phyloP scores from a whole-genome alignment of 2,329 filamentous ascomycete genomes.

The Lasiodiplodia citricola region DNA sequence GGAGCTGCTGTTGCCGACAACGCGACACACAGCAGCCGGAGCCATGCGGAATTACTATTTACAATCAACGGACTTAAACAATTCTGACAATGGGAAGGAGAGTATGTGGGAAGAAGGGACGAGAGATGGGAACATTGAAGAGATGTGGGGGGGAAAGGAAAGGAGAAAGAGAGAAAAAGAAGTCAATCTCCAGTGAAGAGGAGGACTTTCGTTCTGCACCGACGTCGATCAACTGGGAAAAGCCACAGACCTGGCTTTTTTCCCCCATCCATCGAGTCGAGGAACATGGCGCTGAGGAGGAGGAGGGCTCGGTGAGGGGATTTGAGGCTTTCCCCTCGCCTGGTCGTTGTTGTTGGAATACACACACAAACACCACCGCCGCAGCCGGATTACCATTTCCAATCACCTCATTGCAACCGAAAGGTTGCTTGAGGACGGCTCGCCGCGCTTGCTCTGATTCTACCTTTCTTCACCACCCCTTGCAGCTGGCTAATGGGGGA shows the following conservation, averaged over 20 bases:
- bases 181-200: background rate
- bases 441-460: background rate
- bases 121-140: background rate
- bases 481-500: constrained; percentile 4
- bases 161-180: background rate
- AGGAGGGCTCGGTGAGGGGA: background rate
- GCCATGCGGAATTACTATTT: constrained; percentile 1
- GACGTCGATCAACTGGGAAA: background rate
- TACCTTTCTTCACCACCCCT: background rate
- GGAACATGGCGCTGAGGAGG: background rate
- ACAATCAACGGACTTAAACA: background rate
- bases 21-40: background rate
- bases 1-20: constrained; percentile 1
- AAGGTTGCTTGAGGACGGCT: background rate
- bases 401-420: background rate
- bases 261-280: background rate
- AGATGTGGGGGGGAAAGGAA: background rate
- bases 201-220: background rate
- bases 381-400: background rate
- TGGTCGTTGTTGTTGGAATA: constrained; percentile 1
- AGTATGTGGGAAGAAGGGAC: background rate
- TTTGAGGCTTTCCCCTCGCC: background rate
- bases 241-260: background rate
- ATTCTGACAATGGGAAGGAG: constrained; percentile 6
- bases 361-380: background rate